Conservation (phyloP, 306 rosid genomes). For the Echinosophora koreensis region DNA sequence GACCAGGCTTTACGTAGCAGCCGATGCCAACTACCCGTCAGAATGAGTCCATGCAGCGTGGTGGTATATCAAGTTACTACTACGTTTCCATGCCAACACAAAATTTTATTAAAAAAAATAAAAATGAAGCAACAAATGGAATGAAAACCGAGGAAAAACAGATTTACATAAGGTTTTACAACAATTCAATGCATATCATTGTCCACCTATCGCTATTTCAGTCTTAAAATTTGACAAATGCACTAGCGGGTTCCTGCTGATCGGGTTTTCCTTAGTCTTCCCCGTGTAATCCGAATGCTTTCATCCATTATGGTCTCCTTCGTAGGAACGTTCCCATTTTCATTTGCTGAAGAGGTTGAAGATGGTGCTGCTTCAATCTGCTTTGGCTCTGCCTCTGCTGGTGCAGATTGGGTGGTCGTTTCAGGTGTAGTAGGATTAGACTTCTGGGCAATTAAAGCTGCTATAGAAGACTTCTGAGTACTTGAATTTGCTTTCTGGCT, state of each 20-base stretch:
- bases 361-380: constrained; percentile 48
- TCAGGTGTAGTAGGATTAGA: constrained; percentile 55
- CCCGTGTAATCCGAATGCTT: constrained; percentile 53
- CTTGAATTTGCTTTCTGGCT: constrained; percentile 41
- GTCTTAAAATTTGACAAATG: constrained; percentile 41
- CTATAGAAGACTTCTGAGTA: constrained; percentile 41
- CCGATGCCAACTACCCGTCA: constrained; percentile 33
- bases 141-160: constrained; percentile 49
- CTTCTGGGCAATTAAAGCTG: constrained; percentile 51
- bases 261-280: constrained; percentile 63
- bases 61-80: constrained; percentile 40
- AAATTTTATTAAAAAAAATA: constrained; percentile 5
- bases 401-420: constrained; percentile 50
- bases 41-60: constrained; percentile 36
- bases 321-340: constrained; percentile 55
- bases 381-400: constrained; percentile 60
- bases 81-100: constrained; percentile 41
- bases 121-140: constrained; percentile 64
- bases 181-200: constrained; percentile 51
- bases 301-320: constrained; percentile 62
- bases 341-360: constrained; percentile 54
- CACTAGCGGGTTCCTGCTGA: constrained; percentile 54
- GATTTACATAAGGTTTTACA: constrained; percentile 70
- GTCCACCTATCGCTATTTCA: constrained; percentile 50
- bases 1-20: no score